These are phyloP conservation scores for Lonicera japonica DNA, from an alignment of 129 eudicot species.

Conservation along the genomic window DNA sequence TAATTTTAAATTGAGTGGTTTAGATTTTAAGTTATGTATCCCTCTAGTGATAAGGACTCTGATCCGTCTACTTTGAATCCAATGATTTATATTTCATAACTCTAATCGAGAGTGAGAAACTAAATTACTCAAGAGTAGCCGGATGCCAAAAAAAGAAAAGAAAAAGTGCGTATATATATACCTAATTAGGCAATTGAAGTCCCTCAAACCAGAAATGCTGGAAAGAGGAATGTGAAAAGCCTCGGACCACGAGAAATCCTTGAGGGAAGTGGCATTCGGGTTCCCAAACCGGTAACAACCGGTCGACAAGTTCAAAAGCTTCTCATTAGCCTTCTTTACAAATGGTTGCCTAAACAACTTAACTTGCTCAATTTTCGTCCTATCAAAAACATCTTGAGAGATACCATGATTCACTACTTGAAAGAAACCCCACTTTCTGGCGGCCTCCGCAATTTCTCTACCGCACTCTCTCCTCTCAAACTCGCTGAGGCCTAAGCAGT, in stretches of 20 bases:
- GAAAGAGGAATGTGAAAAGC: conserved; percentile 28
- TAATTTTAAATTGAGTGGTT: no score
- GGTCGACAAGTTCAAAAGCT: no score
- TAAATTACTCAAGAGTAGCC: no score
- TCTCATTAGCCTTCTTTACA: conserved; percentile 6
- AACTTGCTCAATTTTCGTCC: conserved; percentile 12
- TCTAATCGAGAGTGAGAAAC: no score
- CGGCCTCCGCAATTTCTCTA: conserved; percentile 20
- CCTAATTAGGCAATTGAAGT: not conserved
- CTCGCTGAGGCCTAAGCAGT: not conserved
- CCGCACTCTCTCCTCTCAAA: not conserved
- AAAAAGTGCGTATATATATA: no score
- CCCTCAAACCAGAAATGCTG: not conserved
- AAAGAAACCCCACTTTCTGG: conserved; percentile 32
- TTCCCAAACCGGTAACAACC: conserved; percentile 24
- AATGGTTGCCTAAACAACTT: conserved; percentile 22
- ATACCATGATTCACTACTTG: conserved; percentile 33
- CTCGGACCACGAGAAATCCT: conserved; percentile 29
- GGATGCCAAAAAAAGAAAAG: no score
- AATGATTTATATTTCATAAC: no score
- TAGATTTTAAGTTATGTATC: no score
- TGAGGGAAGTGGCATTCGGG: conserved; percentile 16
- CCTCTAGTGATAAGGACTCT: no score
- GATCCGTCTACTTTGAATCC: no score
- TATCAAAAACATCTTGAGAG: conserved; percentile 6